These are phyloP conservation scores for Laburnicola sp. DNA, from an alignment of 2,329 filamentous ascomycete genomes.

Conservation along the genomic window DNA sequence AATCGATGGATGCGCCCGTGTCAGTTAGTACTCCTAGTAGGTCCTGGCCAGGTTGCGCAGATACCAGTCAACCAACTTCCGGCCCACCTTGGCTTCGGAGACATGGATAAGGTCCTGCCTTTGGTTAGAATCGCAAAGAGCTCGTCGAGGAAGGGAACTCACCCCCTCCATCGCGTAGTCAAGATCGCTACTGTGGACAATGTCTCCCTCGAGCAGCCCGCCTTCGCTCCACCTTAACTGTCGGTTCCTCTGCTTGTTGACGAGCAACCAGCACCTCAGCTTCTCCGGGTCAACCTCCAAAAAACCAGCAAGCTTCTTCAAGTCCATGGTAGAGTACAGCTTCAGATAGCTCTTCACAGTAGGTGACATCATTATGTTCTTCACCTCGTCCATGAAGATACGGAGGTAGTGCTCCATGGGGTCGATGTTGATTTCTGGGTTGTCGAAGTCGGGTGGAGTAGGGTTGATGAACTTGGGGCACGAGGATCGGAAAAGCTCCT, in stretches of 20 bases:
- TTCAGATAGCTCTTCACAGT: conserved; percentile 98
- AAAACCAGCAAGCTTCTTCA: conserved; percentile 97
- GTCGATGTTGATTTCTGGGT: conserved; percentile 93
- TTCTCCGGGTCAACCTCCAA: conserved; percentile 96
- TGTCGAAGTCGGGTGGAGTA: conserved; percentile 95
- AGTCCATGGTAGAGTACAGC: conserved; percentile 98
- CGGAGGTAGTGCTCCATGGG: conserved; percentile 95
- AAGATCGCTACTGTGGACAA: conserved; percentile 89
- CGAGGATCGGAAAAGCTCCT: conserved; percentile 96
- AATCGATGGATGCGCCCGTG: conserved; percentile 10
- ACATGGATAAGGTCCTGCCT: conserved; percentile 91
- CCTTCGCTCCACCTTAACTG: conserved; percentile 93
- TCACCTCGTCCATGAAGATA: conserved; percentile 99
- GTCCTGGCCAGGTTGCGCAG: conserved; percentile 93
- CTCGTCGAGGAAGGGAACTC: conserved; percentile 49
- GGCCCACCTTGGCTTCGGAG: conserved; percentile 96
- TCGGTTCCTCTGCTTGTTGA: conserved; percentile 98
- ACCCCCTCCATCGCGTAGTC: conserved; percentile 96
- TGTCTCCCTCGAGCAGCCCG: conserved; percentile 86
- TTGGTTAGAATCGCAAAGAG: conserved; percentile 24
- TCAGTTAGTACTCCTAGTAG: conserved; percentile 62
- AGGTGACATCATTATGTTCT: conserved; percentile 97
- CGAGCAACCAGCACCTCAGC: conserved; percentile 87
- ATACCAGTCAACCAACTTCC: conserved; percentile 98
- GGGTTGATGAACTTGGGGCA: conserved; percentile 99